A percentile compares a stretch with the other conserved stretches of the same genome.
These are phyloP conservation scores for Salicornia ramosissima DNA, from an alignment of 148 eudicot species.

Conservation along the genomic window DNA sequence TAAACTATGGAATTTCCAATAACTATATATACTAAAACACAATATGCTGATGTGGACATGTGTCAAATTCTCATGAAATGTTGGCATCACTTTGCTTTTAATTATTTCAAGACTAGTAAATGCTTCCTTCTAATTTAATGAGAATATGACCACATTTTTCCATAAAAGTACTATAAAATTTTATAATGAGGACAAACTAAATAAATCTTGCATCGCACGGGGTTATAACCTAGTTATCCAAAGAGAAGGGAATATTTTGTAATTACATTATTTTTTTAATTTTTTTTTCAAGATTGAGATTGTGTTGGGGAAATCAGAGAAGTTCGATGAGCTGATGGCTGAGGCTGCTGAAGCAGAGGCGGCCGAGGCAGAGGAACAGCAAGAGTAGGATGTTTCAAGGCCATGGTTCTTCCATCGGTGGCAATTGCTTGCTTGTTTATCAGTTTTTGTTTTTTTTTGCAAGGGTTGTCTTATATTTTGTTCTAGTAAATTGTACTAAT, in stretches of 20 bases:
- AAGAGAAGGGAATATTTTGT: background rate
- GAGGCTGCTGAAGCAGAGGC: constrained; percentile 45
- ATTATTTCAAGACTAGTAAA: too few species aligned
- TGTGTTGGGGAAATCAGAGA: constrained; percentile 67
- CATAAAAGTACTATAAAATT: too few species aligned
- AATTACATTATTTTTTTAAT: background rate
- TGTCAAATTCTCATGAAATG: too few species aligned
- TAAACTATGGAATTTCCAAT: too few species aligned
- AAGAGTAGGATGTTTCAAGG: constrained; percentile 14
- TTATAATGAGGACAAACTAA: too few species aligned
- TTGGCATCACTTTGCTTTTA: too few species aligned
- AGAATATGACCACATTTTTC: too few species aligned
- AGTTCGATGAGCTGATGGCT: constrained; percentile 90
- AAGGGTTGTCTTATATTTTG: background rate
- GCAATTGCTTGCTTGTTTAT: background rate
- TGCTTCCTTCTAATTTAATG: too few species aligned
- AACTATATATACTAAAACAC: too few species aligned
- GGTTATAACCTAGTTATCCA: too few species aligned
- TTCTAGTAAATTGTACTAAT: constrained; percentile 16
- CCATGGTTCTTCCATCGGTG: background rate
- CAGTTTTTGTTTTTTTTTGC: background rate
- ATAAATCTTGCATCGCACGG: too few species aligned
- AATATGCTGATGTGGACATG: too few species aligned
- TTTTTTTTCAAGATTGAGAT: constrained; percentile 56
- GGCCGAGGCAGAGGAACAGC: constrained; percentile 42